These are phyloP conservation scores for Cyclotella kingstonii DNA, from an alignment of 108 stramenopile genomes.

Conservation along the genomic window DNA sequence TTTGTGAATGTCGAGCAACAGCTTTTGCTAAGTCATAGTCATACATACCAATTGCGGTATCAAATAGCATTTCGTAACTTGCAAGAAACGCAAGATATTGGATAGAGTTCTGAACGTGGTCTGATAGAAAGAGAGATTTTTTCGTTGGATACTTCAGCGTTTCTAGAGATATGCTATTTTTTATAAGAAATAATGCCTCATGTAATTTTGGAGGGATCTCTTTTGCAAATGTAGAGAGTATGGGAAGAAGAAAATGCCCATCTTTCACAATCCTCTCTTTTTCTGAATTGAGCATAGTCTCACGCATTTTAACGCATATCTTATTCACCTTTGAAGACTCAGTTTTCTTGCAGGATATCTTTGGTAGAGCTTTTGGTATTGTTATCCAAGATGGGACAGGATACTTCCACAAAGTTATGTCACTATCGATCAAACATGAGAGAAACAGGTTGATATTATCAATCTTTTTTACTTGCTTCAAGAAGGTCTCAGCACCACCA, in stretches of 20 bases:
- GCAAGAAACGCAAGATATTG: slow-evolving; percentile 90
- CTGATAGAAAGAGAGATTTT: slow-evolving; percentile 60
- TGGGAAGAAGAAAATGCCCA: slow-evolving; percentile 77
- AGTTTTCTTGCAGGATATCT: slow-evolving; percentile 16
- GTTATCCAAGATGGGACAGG: slow-evolving; percentile 65
- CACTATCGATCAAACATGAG: slow-evolving; percentile 64
- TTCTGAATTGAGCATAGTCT: slow-evolving; percentile 66
- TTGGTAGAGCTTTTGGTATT: slow-evolving; percentile 1
- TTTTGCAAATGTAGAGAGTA: slow-evolving; percentile 88
- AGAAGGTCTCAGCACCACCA: slow-evolving; percentile 51
- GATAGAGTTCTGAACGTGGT: slow-evolving; percentile 77
- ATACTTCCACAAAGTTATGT: slow-evolving; percentile 68
- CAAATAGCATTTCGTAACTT: slow-evolving; percentile 81
- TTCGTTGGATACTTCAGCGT: slow-evolving; percentile 23
- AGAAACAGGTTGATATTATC: slow-evolving; percentile 87
- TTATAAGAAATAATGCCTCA: slow-evolving; percentile 74
- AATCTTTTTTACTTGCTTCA: slow-evolving; percentile 59
- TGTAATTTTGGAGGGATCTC: slow-evolving; percentile 77
- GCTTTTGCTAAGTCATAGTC: slow-evolving; percentile 88
- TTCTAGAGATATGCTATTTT: slow-evolving; percentile 39
- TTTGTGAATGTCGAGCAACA: slow-evolving; percentile 87
- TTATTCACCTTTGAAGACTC: slow-evolving; percentile 75
- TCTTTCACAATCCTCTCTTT: slow-evolving; percentile 39
- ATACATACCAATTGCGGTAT: slow-evolving; percentile 89
- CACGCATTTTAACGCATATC: slow-evolving; percentile 63